Evolutionary conservation across 345 rosid genomes (phyloP).

Genomic region (Geranium rotundifolium): DNA sequence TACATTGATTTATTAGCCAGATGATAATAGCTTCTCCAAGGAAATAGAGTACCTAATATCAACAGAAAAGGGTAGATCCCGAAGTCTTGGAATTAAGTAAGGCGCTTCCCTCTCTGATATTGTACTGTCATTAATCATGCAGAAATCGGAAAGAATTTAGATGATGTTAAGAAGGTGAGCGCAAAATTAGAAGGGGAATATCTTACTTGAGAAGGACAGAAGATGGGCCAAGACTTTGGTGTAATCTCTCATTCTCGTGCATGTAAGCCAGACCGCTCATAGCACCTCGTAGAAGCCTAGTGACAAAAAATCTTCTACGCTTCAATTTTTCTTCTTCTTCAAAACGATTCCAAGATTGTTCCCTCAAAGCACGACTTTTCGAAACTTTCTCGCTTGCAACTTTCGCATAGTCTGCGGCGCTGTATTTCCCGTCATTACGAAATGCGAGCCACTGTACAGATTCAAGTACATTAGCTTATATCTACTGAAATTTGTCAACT

Average conservation of each 20-base stretch:
- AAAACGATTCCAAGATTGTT: constrained; percentile 51
- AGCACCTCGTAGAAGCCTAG: constrained; percentile 60
- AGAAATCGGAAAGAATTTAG: constrained; percentile 2
- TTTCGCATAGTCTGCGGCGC: constrained; percentile 80
- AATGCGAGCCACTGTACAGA: constrained; percentile 80
- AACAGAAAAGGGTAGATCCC: constrained; percentile 89
- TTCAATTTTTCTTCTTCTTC: constrained; percentile 37
- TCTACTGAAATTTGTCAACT: background rate
- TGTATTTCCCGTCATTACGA: constrained; percentile 66
- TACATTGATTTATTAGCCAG: too few relatives aligned
- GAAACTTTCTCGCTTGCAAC: constrained; percentile 49
- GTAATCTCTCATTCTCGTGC: constrained; percentile 78
- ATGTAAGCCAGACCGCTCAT: constrained; percentile 75
- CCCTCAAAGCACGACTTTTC: constrained; percentile 23
- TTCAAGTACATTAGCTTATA: too few relatives aligned
- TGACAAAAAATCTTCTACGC: constrained; percentile 45
- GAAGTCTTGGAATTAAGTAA: constrained; percentile 69
- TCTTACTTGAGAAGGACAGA: constrained; percentile 80
- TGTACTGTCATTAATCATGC: constrained; percentile 40
- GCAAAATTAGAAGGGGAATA: constrained; percentile 1
- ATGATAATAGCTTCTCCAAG: too few relatives aligned
- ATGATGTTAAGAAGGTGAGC: background rate
- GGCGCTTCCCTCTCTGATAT: constrained; percentile 60
- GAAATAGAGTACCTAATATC: constrained; percentile 25
- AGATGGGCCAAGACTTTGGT: constrained; percentile 95